Conservation (phyloP, 2,329 filamentous ascomycete species). For the Alternaria arborescens region DNA sequence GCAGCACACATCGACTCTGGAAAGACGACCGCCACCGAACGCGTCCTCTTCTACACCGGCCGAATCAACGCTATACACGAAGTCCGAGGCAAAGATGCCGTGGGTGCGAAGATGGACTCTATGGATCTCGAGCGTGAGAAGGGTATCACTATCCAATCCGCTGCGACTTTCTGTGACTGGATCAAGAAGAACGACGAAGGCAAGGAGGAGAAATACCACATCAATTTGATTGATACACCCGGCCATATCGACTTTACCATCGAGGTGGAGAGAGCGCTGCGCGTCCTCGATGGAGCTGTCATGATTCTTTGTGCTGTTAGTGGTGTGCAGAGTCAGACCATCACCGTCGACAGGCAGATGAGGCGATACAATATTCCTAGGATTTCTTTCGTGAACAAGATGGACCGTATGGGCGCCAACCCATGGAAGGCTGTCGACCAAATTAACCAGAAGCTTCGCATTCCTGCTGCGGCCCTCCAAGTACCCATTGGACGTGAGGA, state of each 20-base stretch:
- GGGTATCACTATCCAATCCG: slow-evolving; percentile 98
- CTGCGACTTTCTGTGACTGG: slow-evolving; percentile 98
- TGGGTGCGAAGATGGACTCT: slow-evolving; percentile 99
- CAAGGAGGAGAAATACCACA: slow-evolving; percentile 89
- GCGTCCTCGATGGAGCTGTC: slow-evolving; percentile 94
- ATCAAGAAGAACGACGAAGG: slow-evolving; percentile 75
- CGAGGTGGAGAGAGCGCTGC: slow-evolving; percentile 92
- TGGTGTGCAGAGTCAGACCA: slow-evolving; percentile 96
- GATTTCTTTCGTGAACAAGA: slow-evolving; percentile 98
- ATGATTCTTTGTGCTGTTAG: slow-evolving; percentile 99
- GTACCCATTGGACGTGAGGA: slow-evolving; percentile 94
- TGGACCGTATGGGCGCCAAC: slow-evolving; percentile 98
- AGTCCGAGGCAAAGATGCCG: slow-evolving; percentile 90
- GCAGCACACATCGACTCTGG: slow-evolving; percentile 98
- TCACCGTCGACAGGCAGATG: slow-evolving; percentile 98
- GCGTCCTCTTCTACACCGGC: slow-evolving; percentile 97
- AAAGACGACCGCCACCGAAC: slow-evolving; percentile 95
- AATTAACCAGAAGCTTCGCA: slow-evolving; percentile 95
- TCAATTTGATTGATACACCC: slow-evolving; percentile 98
- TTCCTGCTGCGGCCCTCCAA: slow-evolving; percentile 91
- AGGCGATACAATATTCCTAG: slow-evolving; percentile 95
- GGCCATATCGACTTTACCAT: slow-evolving; percentile 99
- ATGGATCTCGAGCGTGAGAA: slow-evolving; percentile 99
- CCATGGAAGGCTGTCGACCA: slow-evolving; percentile 97
- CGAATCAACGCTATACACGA: slow-evolving; percentile 98